phyloP scores from a whole-genome alignment of 129 eudicot species.

The Flaveria sonorensis region DNA sequence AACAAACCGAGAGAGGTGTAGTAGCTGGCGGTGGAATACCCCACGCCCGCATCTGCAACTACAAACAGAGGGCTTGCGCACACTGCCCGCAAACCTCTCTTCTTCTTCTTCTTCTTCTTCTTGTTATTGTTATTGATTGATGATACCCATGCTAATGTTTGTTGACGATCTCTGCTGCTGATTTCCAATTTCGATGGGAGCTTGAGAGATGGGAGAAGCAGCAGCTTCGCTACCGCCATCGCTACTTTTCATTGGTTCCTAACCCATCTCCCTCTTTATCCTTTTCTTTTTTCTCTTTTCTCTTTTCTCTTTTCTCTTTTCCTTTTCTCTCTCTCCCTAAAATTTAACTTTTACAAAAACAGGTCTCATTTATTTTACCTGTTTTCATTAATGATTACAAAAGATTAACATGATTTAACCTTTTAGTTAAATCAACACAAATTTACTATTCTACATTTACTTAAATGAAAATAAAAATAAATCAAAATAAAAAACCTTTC shows the following conservation, averaged over 20 bases:
- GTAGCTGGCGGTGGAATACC: conserved; percentile 83
- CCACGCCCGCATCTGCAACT: conserved; percentile 53
- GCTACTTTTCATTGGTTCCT: conserved; percentile 29
- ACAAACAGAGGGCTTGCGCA: conserved; percentile 22
- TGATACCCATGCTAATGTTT: conserved; percentile 17
- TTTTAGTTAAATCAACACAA: too few species aligned
- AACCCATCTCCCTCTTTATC: background rate
- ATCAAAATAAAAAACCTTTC: too few species aligned
- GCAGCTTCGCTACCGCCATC: conserved; percentile 48
- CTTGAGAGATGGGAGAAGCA: conserved; percentile 35
- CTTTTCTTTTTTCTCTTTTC: background rate
- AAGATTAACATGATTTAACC: too few species aligned
- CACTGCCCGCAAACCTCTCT: background rate
- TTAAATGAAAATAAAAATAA: too few species aligned
- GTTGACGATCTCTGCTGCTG: conserved; percentile 16
- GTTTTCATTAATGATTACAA: too few species aligned
- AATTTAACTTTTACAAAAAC: background rate
- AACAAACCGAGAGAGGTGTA: conserved; percentile 91
- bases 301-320: too few species aligned
- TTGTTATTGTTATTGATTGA: too few species aligned
- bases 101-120: conserved; percentile 4
- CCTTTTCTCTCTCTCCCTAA: too few species aligned
- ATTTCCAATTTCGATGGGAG: conserved; percentile 33
- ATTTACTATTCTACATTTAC: too few species aligned
- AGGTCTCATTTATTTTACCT: too few species aligned